A percentile compares a stretch with the other conserved stretches of the same genome.
Evolutionary conservation across 2,329 filamentous ascomycete genomes (phyloP).

Genomic region (Apiospora koreana): DNA sequence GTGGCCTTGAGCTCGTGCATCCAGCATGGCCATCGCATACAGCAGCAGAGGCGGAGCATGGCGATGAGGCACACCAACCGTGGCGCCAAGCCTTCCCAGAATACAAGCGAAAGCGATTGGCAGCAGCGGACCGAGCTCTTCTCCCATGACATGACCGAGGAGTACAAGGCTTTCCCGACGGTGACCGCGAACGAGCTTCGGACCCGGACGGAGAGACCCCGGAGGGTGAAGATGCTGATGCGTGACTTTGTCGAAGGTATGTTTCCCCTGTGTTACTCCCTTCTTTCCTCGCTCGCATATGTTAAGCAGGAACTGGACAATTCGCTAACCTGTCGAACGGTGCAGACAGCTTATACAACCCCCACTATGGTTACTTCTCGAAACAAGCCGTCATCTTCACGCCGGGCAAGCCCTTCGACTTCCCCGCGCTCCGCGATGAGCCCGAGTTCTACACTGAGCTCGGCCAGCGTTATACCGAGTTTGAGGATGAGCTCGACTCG

Average conservation of each 20-base stretch:
- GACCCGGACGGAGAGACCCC: conserved; percentile 72
- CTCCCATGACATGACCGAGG: conserved; percentile 73
- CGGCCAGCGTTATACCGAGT: conserved; percentile 79
- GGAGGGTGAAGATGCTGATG: conserved; percentile 92
- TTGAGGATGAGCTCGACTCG: conserved; percentile 84
- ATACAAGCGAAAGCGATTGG: conserved; percentile 71
- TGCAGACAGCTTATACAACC: conserved; percentile 89
- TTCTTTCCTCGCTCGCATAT: neutral
- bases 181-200: conserved; percentile 83
- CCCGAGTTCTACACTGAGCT: conserved; percentile 79
- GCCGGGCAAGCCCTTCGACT: conserved; percentile 88
- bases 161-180: conserved; percentile 80
- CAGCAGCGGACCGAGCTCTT: conserved; percentile 79
- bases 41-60: conserved; percentile 35
- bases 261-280: conserved; percentile 23
- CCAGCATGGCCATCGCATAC: conserved; percentile 41
- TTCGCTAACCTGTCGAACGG: conserved; percentile 12
- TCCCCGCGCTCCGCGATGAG: conserved; percentile 78
- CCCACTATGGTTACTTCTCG: conserved; percentile 92
- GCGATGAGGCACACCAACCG: conserved; percentile 26
- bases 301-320: neutral
- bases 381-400: conserved; percentile 97
- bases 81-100: conserved; percentile 24
- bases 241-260: conserved; percentile 95
- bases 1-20: conserved; percentile 38